These are phyloP conservation scores for Cotoneaster glaucophyllus DNA, from an alignment of 306 rosid species.

Conservation along the genomic window DNA sequence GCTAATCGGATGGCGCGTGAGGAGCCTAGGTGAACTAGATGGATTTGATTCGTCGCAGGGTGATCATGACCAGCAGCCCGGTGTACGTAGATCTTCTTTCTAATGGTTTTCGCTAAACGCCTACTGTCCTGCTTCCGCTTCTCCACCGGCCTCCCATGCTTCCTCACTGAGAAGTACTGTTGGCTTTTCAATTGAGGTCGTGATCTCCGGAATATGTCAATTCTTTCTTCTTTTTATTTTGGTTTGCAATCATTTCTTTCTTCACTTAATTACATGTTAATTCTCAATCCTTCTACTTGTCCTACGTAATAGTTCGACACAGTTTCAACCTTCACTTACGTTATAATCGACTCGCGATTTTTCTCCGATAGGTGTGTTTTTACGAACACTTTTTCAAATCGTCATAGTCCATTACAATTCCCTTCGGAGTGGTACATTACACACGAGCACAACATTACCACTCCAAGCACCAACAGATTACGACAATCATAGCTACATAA, in stretches of 20 bases:
- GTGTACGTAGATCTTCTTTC: no score
- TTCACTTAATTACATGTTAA: background rate
- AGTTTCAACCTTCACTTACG: no score
- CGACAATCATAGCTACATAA: conserved; percentile 17
- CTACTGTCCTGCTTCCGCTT: no score
- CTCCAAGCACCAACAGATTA: background rate
- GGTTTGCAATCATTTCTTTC: background rate
- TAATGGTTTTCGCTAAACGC: no score
- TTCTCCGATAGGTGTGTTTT: no score
- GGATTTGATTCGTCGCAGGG: no score
- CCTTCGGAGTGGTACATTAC: background rate
- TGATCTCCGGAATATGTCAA: background rate
- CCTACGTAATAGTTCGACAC: background rate
- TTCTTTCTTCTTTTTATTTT: no score
- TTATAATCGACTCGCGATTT: no score
- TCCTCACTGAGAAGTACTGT: background rate
- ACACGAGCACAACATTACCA: background rate
- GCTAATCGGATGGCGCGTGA: rapidly evolving
- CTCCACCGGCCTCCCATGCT: background rate
- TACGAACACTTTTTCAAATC: no score
- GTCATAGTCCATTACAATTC: no score
- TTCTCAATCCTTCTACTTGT: background rate
- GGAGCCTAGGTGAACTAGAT: no score
- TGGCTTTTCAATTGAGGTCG: background rate
- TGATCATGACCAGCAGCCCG: no score